Conservation (phyloP, 768 basidiomycete species). For the Peribolospora kevripleyi region DNA sequence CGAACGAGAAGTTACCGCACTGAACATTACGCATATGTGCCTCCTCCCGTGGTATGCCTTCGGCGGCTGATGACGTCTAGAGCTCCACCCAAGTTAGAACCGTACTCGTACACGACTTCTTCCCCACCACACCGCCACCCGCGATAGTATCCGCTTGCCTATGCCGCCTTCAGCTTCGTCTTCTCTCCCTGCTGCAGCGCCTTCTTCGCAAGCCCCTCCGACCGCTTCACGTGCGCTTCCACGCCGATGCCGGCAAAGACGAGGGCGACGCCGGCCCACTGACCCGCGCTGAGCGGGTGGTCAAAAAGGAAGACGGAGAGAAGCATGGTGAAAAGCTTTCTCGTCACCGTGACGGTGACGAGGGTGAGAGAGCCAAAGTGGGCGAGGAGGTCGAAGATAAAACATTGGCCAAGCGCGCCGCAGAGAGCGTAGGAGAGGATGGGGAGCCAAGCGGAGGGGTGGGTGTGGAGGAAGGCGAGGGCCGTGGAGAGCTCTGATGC, state of each 20-base stretch:
- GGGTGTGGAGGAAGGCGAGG: constrained; percentile 44
- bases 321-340: constrained; percentile 95
- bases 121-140: no score
- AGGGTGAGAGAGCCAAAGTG: constrained; percentile 75
- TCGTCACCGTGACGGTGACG: constrained; percentile 70
- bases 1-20: no score
- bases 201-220: constrained; percentile 40
- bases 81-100: no score
- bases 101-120: no score
- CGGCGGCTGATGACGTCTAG: no score
- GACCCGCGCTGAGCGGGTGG: constrained; percentile 55
- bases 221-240: constrained; percentile 73
- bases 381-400: constrained; percentile 58
- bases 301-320: constrained; percentile 79
- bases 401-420: constrained; percentile 82
- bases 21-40: no score
- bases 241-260: constrained; percentile 92
- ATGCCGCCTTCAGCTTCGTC: constrained; percentile 55
- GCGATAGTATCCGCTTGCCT: constrained; percentile 6
- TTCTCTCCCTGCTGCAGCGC: constrained; percentile 63
- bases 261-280: constrained; percentile 75
- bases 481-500: constrained; percentile 36
- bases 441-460: constrained; percentile 49
- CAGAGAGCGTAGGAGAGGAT: constrained; percentile 65
- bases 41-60: no score